Evolutionary conservation across 2,329 filamentous ascomycete species (phyloP).

Genomic region (Colletotrichum sp.): DNA sequence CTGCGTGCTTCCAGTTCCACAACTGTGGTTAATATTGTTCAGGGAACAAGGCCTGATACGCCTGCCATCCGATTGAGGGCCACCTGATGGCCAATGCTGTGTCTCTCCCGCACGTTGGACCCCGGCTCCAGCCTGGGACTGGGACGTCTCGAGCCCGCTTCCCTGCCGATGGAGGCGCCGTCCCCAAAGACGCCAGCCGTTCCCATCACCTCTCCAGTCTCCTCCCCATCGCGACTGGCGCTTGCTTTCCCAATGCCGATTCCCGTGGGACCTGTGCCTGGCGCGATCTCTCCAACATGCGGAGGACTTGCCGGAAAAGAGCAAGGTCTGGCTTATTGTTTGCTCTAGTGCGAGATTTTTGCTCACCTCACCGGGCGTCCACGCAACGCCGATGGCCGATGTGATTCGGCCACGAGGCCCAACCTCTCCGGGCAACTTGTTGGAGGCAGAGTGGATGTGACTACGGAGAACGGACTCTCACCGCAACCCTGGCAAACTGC

Average conservation of each 20-base stretch:
- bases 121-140: background rate
- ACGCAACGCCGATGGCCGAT: background rate
- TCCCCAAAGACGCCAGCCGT: background rate
- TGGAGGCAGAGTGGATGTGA: background rate
- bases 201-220: background rate
- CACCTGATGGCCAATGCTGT: constrained; percentile 6
- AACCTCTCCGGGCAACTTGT: background rate
- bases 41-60: background rate
- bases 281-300: background rate
- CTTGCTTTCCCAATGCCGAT: background rate
- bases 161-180: background rate
- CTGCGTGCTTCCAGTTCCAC: background rate
- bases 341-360: constrained; percentile 5
- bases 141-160: background rate
- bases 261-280: background rate
- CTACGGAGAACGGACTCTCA: background rate
- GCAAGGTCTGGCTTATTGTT: background rate
- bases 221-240: background rate
- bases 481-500: background rate
- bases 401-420: background rate
- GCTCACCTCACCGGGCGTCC: background rate
- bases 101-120: background rate
- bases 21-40: background rate
- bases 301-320: constrained; percentile 10
- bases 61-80: background rate